Evolutionary conservation across 306 rosid species (phyloP).

Genomic region (cucumber (Cucumis sativus)): Cucumber_9930_V3 NC_026659.2:23684501-23685000

Average conservation of each 20-base stretch:
- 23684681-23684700: conserved; percentile 13
- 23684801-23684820: conserved; percentile 43
- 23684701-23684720: background rate
- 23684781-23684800: background rate
- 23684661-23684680: conserved; percentile 33
- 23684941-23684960: conserved; percentile 3
- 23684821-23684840: conserved; percentile 53
- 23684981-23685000: conserved; percentile 77
- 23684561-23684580: conserved; percentile 61
- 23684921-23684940: conserved; percentile 24
- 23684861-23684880: conserved; percentile 82
- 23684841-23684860: conserved; percentile 49
- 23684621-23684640: conserved; percentile 32
- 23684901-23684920: conserved; percentile 51
- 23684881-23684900: conserved; percentile 56
- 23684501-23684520: conserved; percentile 7
- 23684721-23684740: conserved; percentile 32
- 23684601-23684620: conserved; percentile 13
- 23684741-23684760: conserved; percentile 9
- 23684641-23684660: conserved; percentile 32
- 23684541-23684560: conserved; percentile 33
- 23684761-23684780: background rate
- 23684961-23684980: conserved; percentile 35
- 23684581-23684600: conserved; percentile 48
- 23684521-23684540: conserved; percentile 42